Percentiles rank a stretch among this genome's conserved stretches.
These are phyloP conservation scores for Smittium mucronatum DNA, from an alignment of 371 early-diverging fungal species.

Conservation along the genomic window DNA sequence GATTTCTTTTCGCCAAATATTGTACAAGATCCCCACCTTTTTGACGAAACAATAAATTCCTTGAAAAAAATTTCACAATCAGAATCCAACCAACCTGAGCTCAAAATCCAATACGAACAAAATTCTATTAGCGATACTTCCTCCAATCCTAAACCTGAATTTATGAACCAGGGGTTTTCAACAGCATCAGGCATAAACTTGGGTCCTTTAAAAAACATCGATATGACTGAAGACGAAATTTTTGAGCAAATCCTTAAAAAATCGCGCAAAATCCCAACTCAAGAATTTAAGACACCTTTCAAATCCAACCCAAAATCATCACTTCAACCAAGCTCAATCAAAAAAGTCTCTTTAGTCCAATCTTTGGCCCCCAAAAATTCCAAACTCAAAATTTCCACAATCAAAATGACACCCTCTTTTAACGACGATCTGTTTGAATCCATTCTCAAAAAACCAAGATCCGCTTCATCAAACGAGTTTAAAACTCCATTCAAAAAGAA, in stretches of 20 bases:
- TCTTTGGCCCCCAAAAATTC: background rate
- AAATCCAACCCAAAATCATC: background rate
- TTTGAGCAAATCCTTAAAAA: constrained; percentile 7
- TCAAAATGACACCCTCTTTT: too few relatives aligned
- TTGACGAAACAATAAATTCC: background rate
- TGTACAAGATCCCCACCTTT: background rate
- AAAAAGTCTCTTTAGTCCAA: background rate
- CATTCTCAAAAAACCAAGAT: constrained; percentile 6
- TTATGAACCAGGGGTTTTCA: background rate
- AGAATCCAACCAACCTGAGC: too few relatives aligned
- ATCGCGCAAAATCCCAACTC: background rate
- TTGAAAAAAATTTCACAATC: too few relatives aligned
- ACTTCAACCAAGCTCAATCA: background rate
- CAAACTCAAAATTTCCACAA: background rate
- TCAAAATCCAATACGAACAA: too few relatives aligned
- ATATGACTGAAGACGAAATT: background rate
- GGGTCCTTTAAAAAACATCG: background rate
- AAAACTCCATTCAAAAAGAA: constrained; percentile 11
- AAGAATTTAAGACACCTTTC: constrained; percentile 9
- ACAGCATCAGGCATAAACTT: background rate
- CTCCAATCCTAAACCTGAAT: too few relatives aligned
- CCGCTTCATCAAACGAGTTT: background rate
- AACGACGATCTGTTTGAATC: constrained; percentile 9
- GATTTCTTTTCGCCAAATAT: background rate
- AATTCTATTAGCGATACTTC: too few relatives aligned